These are phyloP conservation scores for Aspergillus ruber DNA, from an alignment of 2,329 filamentous ascomycete species.

Conservation along the genomic window DNA sequence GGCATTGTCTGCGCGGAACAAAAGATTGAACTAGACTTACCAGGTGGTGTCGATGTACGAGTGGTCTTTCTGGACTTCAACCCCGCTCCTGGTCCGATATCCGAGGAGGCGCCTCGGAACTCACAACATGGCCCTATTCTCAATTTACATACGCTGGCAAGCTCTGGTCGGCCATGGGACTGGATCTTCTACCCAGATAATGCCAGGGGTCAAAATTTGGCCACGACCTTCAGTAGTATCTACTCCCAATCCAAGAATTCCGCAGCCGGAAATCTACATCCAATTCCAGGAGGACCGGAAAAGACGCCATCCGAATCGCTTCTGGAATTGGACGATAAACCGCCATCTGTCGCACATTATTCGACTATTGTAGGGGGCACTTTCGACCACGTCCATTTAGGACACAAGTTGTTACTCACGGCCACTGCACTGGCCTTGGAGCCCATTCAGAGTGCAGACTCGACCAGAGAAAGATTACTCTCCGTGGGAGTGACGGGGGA, in stretches of 20 bases:
- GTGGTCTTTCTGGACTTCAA: conserved; percentile 66
- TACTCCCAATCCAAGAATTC: conserved; percentile 13
- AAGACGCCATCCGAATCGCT: conserved; percentile 17
- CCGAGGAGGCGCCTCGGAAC: conserved; percentile 3
- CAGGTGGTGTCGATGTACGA: conserved; percentile 68
- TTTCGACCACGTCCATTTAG: conserved; percentile 91
- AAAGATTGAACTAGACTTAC: conserved; percentile 56
- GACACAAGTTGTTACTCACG: conserved; percentile 94
- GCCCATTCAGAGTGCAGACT: conserved; percentile 32
- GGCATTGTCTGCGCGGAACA: conserved; percentile 63
- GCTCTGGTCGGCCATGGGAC: conserved; percentile 27
- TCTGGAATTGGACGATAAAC: conserved; percentile 15
- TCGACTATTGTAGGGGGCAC: conserved; percentile 82
- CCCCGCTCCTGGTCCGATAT: conserved; percentile 21
- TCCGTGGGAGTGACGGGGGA: conserved; percentile 87
- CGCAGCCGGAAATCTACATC: conserved; percentile 13
- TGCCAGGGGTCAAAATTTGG: conserved; percentile 20
- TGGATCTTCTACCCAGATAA: conserved; percentile 26
- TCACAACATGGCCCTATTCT: conserved; percentile 44
- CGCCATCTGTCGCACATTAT: conserved; percentile 37
- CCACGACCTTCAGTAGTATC: conserved; percentile 29
- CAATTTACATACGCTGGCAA: conserved; percentile 43
- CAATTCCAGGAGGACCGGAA: conserved; percentile 15
- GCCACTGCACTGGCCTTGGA: conserved; percentile 69
- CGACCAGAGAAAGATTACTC: conserved; percentile 49